Percentiles rank a stretch among this genome's conserved stretches.
These are phyloP conservation scores for Plantago lanceolata DNA, from an alignment of 305 asterid species.

Conservation along the genomic window DNA sequence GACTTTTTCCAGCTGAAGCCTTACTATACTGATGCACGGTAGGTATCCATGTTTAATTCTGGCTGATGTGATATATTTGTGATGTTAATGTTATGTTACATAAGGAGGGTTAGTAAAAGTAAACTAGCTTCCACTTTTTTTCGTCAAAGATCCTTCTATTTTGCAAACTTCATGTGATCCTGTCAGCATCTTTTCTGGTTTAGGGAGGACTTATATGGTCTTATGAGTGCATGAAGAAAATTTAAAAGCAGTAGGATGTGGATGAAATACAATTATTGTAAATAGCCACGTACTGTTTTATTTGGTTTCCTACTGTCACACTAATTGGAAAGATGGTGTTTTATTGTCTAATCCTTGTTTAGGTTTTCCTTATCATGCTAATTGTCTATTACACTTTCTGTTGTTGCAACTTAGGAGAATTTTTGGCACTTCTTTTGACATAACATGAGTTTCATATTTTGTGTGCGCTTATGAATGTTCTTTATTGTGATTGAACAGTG, in stretches of 20 bases:
- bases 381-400: conserved; percentile 2
- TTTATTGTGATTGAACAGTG: conserved; percentile 55
- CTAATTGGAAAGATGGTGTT: not conserved
- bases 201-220: not conserved
- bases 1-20: conserved; percentile 91
- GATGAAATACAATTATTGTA: not conserved
- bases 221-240: not conserved
- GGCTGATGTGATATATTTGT: not conserved
- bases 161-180: not conserved
- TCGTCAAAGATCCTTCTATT: not conserved
- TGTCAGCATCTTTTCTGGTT: not conserved
- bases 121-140: not conserved
- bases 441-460: not conserved
- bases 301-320: too few relatives aligned
- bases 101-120: not conserved
- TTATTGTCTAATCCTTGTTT: not conserved
- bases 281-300: too few relatives aligned
- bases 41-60: conserved; percentile 22
- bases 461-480: conserved; percentile 22
- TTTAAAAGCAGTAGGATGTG: not conserved
- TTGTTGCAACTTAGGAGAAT: not conserved
- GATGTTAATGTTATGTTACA: not conserved
- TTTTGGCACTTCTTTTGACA: not conserved
- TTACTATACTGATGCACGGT: conserved; percentile 86
- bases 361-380: conserved; percentile 6